Evolutionary conservation across 495 filamentous ascomycete genomes (phyloP).

Genomic region (Penicillium ucsense): DNA sequence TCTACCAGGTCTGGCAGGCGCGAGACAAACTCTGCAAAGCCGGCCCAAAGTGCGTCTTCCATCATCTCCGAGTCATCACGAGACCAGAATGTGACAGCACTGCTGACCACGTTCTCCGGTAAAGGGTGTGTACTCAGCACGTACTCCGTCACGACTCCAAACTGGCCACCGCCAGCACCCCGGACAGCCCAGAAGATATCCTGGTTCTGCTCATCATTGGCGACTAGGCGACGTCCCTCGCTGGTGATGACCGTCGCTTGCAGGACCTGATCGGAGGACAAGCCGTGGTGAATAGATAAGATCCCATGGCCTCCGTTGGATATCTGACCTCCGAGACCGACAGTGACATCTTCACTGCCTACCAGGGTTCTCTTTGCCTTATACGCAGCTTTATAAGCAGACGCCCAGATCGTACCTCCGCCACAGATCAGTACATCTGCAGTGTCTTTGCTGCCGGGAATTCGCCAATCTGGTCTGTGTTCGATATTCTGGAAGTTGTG

Average conservation of each 20-base stretch:
- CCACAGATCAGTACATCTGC: conserved; percentile 17
- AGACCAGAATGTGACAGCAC: conserved; percentile 17
- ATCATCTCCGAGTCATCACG: conserved; percentile 18
- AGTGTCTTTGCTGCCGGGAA: conserved; percentile 12
- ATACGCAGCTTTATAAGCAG: conserved; percentile 6
- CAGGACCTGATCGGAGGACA: conserved; percentile 35
- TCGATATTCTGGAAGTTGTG: conserved; percentile 36
- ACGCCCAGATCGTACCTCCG: conserved; percentile 15
- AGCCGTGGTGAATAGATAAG: conserved; percentile 7
- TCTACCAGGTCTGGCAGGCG: conserved; percentile 35
- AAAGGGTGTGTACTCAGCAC: conserved; percentile 33
- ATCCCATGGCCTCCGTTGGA: conserved; percentile 45
- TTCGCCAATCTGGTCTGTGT: conserved; percentile 12
- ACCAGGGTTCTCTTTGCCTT: conserved; percentile 11
- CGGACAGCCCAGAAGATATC: conserved; percentile 46
- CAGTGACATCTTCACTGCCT: conserved; percentile 16
- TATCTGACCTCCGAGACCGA: conserved; percentile 40
- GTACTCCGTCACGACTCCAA: conserved; percentile 29
- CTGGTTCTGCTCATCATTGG: conserved; percentile 34
- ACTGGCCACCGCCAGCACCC: conserved; percentile 18
- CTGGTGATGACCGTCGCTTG: conserved; percentile 44
- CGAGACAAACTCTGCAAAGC: conserved; percentile 25
- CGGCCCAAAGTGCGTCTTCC: conserved; percentile 31
- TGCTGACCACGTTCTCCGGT: conserved; percentile 14
- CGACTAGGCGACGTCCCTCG: conserved; percentile 33